Conservation (phyloP, 1,284 basidiomycete genomes). For the Tylopilus sp. region DNA sequence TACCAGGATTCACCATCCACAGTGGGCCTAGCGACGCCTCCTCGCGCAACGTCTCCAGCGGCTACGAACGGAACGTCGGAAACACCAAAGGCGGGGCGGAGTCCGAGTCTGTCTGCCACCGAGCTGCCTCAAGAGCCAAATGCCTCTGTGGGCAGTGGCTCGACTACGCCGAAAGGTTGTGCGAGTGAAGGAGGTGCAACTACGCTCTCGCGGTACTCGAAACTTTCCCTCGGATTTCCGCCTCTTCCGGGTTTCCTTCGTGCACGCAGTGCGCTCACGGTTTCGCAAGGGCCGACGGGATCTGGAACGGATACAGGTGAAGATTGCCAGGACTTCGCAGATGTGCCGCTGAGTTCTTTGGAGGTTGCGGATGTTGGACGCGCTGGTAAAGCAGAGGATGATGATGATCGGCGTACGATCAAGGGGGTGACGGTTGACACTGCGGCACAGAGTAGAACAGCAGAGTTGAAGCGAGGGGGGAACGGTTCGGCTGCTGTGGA, state of each 20-base stretch:
- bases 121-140: slow-evolving; percentile 33
- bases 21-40: slow-evolving; percentile 30
- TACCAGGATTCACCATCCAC: slow-evolving; percentile 25
- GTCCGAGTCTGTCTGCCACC: slow-evolving; percentile 24
- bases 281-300: slow-evolving; percentile 15
- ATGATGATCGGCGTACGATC: slow-evolving; percentile 61
- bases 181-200: slow-evolving; percentile 25
- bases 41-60: slow-evolving; percentile 15
- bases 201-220: slow-evolving; percentile 38
- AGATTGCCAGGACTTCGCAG: slow-evolving; percentile 19
- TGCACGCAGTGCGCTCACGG: slow-evolving; percentile 50
- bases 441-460: slow-evolving; percentile 18
- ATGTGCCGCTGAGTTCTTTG: slow-evolving; percentile 6
- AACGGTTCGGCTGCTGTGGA: slow-evolving; percentile 12
- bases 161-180: slow-evolving; percentile 48
- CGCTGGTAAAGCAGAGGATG: slow-evolving; percentile 34
- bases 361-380: slow-evolving; percentile 7
- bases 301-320: slow-evolving; percentile 27
- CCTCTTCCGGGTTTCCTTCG: slow-evolving; percentile 64
- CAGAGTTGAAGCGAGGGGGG: slow-evolving; percentile 14
- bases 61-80: slow-evolving; percentile 23
- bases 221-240: slow-evolving; percentile 52
- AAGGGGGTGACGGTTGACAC: slow-evolving; percentile 40
- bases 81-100: slow-evolving; percentile 35
- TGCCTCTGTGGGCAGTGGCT: slow-evolving; percentile 48